Base-by-base conservation (phyloP, 108 stramenopile genomes). In the Conticribra guillardii region DNA sequence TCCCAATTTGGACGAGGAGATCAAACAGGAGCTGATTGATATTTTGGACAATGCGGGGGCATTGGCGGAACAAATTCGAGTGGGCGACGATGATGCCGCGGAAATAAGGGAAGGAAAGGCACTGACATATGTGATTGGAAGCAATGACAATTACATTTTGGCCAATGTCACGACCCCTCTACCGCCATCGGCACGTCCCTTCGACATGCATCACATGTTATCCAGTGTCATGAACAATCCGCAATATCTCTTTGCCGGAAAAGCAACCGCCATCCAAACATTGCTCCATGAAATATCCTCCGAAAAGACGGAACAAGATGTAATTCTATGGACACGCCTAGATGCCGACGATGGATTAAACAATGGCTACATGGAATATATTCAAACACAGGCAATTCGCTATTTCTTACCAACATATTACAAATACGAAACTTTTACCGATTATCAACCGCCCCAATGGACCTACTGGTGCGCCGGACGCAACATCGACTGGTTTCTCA, bases 81-180 rank as follows among this genome's bases (percentile, higher is more conserved):
- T 24, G 30, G 51, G 48, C 2, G n/a, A 57, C 60, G 14, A 3
- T 70, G 23, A 50, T 85, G 9, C 52, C 15, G 47, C 49, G 2
- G 55, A 58, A 14, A 48, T 44, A 7, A 44, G 52, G 47, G 61
- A 80, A 21, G 73, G 74, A 57, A n/a, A n/a, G n/a, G 51, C 79
- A 8, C 66, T 89, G 54, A 76, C 75, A 1, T 76, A 76, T 56
- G 64, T 89, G 0, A 77, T 93, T 27, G 84, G 82, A 4, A 84
- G 74, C 74, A 88, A 88, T 71, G 58, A 65, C 47, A 89, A 88
- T 63, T 89, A 82, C 63, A 61, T 80, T 27, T 72, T 86, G 22
- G 76, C 79, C 44, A 64, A 72, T 34, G 50, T 74, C 28, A 58
- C 60, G 1, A 51, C 64, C 24, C 73, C 75, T 5, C 31, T 47